phyloP scores from a whole-genome alignment of 1,284 basidiomycete species.

The Microbotryomycetes sp. region DNA sequence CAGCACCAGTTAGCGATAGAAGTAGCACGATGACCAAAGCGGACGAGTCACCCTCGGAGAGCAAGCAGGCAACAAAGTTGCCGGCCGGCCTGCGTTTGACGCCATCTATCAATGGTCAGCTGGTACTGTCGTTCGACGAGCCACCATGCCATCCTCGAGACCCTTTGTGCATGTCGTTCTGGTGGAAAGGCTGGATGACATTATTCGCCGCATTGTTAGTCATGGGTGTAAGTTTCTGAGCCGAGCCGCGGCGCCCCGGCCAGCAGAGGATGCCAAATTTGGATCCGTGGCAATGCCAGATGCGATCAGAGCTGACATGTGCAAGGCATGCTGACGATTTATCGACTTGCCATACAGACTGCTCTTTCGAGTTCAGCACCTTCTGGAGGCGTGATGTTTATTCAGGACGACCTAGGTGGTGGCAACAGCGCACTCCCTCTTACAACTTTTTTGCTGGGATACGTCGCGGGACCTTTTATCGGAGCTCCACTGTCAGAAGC shows the following conservation, averaged over 20 bases:
- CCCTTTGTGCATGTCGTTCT: slow-evolving; percentile 4
- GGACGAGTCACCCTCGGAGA: too few species aligned
- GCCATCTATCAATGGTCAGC: not conserved
- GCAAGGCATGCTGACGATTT: not conserved
- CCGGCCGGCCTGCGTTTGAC: not conserved
- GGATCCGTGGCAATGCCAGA: too few species aligned
- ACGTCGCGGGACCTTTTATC: slow-evolving; percentile 41
- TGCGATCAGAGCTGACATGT: too few species aligned
- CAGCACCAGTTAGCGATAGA: too few species aligned
- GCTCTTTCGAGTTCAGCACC: slow-evolving; percentile 11
- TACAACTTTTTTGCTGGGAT: slow-evolving; percentile 42
- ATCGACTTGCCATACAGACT: not conserved
- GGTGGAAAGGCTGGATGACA: slow-evolving; percentile 7
- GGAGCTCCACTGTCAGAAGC: slow-evolving; percentile 37
- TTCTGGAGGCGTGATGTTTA: slow-evolving; percentile 16
- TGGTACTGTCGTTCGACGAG: slow-evolving; percentile 8
- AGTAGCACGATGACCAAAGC: too few species aligned
- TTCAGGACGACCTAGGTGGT: slow-evolving; percentile 7
- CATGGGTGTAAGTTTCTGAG: slow-evolving; percentile 5
- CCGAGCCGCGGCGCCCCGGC: not conserved
- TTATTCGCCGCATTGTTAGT: slow-evolving; percentile 11
- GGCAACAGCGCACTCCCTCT: slow-evolving; percentile 23
- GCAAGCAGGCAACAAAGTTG: too few species aligned
- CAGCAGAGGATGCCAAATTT: not conserved
- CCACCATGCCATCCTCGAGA: slow-evolving; percentile 7